Base-by-base conservation (phyloP, 345 rosid species). In the Populus alba region DNA sequence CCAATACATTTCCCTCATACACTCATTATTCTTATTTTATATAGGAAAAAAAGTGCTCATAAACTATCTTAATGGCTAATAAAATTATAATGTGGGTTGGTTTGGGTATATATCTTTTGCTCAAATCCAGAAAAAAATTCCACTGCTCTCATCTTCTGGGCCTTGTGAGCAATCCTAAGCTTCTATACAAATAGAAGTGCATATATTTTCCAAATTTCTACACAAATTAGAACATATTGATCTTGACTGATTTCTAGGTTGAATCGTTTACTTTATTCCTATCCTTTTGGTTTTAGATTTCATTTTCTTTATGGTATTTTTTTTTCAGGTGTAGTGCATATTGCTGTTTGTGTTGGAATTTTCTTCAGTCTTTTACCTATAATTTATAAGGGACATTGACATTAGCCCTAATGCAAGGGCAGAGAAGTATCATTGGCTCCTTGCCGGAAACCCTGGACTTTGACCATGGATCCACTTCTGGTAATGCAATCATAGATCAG, bases 391-490 rank as follows among this genome's bases (percentile, higher is more conserved):
- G 71, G 73, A 66, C 65, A 53, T 76, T 66, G n/a, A 35, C 66
- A 72, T 39, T 69, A 79, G 75, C 87, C 87, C 88, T 80, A 83
- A 95, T 95, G 98, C 98, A 92, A 86, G 91, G 98, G 87, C 92
- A 91, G 76, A 91, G 92, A 84, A 91, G 92, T 75, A 83, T 88
- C 4, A 76, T 93, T 43, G 92, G 93, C 83, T 91, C 95, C 77
- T 83, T 93, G 79, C 88, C 97, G 72, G 97, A 88, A 79, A 75
- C 89, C 37, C 80, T 95, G 83, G 89, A 88, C 83, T 88, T 91
- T 77, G 98, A 95, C 63, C 93, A 86, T 81, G 97, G 91, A 55
- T 92, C 98, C 72, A 38, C 98, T 67, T 90, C 97, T 73, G 86
- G 80, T 73, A 89, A 83, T 82, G 81, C 89, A 72, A 81, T 84